These are phyloP conservation scores for Eucalyptus shirleyi DNA, from an alignment of 345 rosid species.

Conservation along the genomic window DNA sequence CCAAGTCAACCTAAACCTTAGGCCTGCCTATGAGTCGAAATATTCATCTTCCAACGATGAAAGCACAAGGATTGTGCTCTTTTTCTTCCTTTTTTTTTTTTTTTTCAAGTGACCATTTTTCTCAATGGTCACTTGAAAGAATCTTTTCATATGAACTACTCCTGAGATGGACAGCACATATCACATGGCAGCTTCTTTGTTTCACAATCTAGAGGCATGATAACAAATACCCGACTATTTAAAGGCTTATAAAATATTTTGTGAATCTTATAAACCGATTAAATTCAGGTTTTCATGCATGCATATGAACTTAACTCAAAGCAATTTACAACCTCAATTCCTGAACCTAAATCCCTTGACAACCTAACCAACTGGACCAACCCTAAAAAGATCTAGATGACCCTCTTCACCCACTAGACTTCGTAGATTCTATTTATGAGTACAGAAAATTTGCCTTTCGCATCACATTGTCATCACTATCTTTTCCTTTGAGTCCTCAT, in stretches of 20 bases:
- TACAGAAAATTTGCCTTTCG: neutral
- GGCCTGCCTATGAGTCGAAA: neutral
- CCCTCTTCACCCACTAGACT: neutral
- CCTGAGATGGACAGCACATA: neutral
- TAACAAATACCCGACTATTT: neutral
- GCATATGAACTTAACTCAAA: neutral
- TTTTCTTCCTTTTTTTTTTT: neutral
- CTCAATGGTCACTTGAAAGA: neutral
- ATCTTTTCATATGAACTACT: neutral
- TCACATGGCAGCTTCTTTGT: neutral
- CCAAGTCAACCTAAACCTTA: neutral
- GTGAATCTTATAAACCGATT: neutral
- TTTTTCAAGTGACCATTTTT: neutral
- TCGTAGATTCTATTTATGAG: neutral
- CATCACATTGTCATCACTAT: neutral
- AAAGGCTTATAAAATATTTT: neutral
- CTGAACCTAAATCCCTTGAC: neutral
- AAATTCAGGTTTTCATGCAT: neutral
- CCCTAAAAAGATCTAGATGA: neutral
- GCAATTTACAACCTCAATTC: neutral
- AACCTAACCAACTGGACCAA: neutral
- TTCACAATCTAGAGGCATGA: neutral
- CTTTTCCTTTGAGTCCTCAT: neutral
- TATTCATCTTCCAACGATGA: neutral
- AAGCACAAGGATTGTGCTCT: neutral